Evolutionary conservation across 2,329 filamentous ascomycete genomes (phyloP).

Genomic region (Alternaria burnsii): DNA sequence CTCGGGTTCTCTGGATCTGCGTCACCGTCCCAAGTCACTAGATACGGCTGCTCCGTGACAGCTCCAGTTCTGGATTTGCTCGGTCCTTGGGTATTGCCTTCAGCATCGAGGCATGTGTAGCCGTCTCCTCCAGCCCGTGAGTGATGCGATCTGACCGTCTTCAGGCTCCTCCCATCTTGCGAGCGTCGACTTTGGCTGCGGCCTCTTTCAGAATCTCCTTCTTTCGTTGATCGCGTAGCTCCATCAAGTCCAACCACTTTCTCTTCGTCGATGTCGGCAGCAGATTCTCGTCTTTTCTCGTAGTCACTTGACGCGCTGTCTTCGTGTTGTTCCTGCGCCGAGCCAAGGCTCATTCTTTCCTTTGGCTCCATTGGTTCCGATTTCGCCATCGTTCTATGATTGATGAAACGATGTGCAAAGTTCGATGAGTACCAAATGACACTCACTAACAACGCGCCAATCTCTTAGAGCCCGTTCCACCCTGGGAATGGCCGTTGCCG

Average conservation of each 20-base stretch:
- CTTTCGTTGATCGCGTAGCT: background rate
- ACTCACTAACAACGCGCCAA: background rate
- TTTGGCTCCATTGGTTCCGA: background rate
- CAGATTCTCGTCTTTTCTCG: slow-evolving; percentile 19
- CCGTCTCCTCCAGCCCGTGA: slow-evolving; percentile 51
- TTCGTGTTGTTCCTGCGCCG: slow-evolving; percentile 12
- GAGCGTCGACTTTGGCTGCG: slow-evolving; percentile 20
- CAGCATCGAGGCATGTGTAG: slow-evolving; percentile 47
- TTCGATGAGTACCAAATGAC: background rate
- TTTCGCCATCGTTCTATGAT: background rate
- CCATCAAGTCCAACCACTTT: slow-evolving; percentile 22
- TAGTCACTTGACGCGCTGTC: slow-evolving; percentile 23
- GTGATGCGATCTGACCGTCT: slow-evolving; percentile 40
- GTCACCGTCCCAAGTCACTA: slow-evolving; percentile 80
- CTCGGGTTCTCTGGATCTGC: slow-evolving; percentile 78
- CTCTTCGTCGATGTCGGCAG: slow-evolving; percentile 22
- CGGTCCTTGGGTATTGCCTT: slow-evolving; percentile 29
- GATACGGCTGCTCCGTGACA: slow-evolving; percentile 60
- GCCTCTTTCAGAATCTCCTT: slow-evolving; percentile 5
- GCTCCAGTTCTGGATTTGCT: slow-evolving; percentile 31
- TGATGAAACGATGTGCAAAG: background rate
- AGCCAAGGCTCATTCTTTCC: slow-evolving; percentile 12
- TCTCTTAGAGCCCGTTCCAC: slow-evolving; percentile 11
- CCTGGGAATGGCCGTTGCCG: background rate
- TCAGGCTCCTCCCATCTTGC: slow-evolving; percentile 28